Evolutionary conservation across 2,329 filamentous ascomycete species (phyloP), one percentile per base, ranked within the genome.

Genomic region (Microdochium trichocladiopsis): DNA sequence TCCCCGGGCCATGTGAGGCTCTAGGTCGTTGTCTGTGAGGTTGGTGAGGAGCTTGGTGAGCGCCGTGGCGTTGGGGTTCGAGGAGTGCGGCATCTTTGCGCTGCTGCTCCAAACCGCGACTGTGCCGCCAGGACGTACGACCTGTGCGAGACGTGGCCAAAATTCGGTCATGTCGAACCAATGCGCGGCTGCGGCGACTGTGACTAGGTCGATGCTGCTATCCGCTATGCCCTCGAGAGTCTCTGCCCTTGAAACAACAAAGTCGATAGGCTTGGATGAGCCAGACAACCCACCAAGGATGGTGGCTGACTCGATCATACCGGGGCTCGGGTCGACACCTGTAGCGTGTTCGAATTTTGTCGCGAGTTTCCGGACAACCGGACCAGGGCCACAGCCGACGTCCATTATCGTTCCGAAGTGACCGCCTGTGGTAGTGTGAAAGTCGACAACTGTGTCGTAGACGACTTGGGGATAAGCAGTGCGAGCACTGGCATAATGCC

Each of bases 341-440:
- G 80, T 61, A 22, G 79, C 71, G 18, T 64, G 67, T 4, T 63
- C 64, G 65, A 86, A 86, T 56, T 70, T 65, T n/a, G 72, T 67
- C 48, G 75, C 72, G 24, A 87, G 68, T 25, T 73, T 72, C 5
- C 79, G 76, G 5, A 80, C 70, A 21, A 83, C 74, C 49, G 80
- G 69, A 21, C 82, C 83, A 55, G 83, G 82, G 3, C 83, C 83
- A 57, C 79, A 83, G 48, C 84, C 83, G 18, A 87, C 69, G 61
- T 87, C 84, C 9, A 86, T 62, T n/a, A 74, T 58, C 3, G 63
- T 66, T 8, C 67, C 65, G 4, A 41, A 18, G 9, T 18, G 9
- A 12, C 36, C 36, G 10, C 36, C 36, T 5, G 36, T 41, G 36
- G n/a, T 41, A 6, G 9, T 18, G 36, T 11, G 36, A 18, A 12